phyloP scores from a whole-genome alignment of 1,139 yeast species.

The Nakaseomyces sp. region DNA sequence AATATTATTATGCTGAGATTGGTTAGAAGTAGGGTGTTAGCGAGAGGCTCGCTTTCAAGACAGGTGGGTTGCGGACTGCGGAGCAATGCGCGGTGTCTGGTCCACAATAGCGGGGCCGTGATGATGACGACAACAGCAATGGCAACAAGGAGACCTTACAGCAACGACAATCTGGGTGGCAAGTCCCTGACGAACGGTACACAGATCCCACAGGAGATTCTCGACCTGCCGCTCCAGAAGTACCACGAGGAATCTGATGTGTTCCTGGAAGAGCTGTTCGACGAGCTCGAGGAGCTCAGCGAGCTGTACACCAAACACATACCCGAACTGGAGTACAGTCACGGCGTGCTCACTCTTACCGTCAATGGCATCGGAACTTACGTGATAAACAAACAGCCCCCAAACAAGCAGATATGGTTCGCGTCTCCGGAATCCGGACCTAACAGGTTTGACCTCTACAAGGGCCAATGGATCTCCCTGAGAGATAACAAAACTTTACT shows the following conservation, averaged over 20 bases:
- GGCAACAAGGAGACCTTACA: neutral
- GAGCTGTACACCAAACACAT: slow-evolving; percentile 47
- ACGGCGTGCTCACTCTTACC: slow-evolving; percentile 70
- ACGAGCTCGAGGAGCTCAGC: slow-evolving; percentile 53
- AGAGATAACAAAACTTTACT: slow-evolving; percentile 46
- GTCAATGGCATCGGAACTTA: slow-evolving; percentile 68
- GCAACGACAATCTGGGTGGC: neutral
- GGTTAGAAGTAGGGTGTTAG: neutral
- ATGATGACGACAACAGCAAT: neutral
- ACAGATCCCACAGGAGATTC: slow-evolving; percentile 43
- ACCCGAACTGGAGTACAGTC: slow-evolving; percentile 66
- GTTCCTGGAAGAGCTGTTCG: slow-evolving; percentile 56
- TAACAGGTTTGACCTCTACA: slow-evolving; percentile 53
- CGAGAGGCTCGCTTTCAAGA: too few species aligned
- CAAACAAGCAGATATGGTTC: slow-evolving; percentile 88
- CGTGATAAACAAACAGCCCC: slow-evolving; percentile 89
- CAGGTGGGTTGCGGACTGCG: too few species aligned
- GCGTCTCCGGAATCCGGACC: slow-evolving; percentile 93
- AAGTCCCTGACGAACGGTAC: slow-evolving; percentile 41
- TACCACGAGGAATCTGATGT: slow-evolving; percentile 54
- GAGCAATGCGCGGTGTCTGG: too few species aligned
- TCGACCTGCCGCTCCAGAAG: slow-evolving; percentile 38
- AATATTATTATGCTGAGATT: neutral
- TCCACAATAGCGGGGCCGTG: too few species aligned
- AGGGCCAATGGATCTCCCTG: slow-evolving; percentile 53